Conservation (phyloP, 2,329 filamentous ascomycete species). For the Diplodia seriata region DNA sequence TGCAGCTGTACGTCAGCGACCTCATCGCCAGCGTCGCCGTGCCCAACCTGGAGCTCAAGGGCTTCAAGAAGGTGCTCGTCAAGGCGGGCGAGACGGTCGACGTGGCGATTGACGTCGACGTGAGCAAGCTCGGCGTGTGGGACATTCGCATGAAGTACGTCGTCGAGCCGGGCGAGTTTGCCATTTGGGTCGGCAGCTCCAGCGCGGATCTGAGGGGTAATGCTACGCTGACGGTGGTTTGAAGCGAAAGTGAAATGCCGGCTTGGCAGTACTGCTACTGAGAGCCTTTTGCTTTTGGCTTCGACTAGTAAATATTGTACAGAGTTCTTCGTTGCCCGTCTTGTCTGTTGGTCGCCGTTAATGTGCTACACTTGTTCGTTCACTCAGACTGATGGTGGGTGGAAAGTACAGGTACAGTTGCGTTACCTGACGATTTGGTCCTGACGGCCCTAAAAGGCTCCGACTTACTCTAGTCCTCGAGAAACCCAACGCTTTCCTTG, state of each 20-base stretch:
- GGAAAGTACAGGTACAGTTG: no score
- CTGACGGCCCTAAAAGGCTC: no score
- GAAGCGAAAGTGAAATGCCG: neutral
- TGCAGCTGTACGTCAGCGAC: slow-evolving; percentile 72
- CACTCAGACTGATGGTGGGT: no score
- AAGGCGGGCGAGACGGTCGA: slow-evolving; percentile 65
- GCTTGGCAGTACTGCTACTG: neutral
- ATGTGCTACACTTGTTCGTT: no score
- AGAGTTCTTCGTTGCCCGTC: no score
- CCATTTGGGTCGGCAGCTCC: slow-evolving; percentile 65
- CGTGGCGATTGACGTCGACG: slow-evolving; percentile 59
- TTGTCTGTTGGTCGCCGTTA: no score
- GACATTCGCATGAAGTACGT: slow-evolving; percentile 71
- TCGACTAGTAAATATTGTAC: slow-evolving; percentile 16
- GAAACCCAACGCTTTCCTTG: no score
- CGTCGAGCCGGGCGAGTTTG: slow-evolving; percentile 74
- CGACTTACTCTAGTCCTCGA: no score
- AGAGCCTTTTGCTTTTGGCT: neutral
- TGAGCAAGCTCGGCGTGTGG: slow-evolving; percentile 63
- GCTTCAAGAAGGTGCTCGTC: slow-evolving; percentile 70
- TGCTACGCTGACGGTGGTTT: slow-evolving; percentile 61
- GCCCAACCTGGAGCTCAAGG: slow-evolving; percentile 69
- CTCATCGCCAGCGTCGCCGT: slow-evolving; percentile 67
- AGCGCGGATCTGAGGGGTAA: slow-evolving; percentile 64
- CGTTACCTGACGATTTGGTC: no score